Conservation (phyloP, 495 filamentous ascomycete species). For the Pyrenula massariospora region DNA sequence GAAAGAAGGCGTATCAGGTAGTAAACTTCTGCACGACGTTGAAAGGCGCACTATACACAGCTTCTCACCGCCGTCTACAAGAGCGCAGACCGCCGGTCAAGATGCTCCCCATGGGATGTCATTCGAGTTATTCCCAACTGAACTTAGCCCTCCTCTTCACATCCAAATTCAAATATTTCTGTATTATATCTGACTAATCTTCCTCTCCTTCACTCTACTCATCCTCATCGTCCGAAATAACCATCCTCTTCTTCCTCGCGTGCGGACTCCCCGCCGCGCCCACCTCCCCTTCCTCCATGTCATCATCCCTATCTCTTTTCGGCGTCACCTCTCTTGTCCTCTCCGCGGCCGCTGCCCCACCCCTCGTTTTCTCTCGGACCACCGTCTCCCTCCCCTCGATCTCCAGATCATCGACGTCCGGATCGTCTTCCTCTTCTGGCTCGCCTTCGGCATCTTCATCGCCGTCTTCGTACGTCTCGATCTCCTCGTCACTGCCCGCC, state of each 20-base stretch:
- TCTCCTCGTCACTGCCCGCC: slow-evolving; percentile 62
- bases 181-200: too few relatives aligned
- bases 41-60: too few relatives aligned
- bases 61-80: too few relatives aligned
- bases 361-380: neutral
- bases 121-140: too few relatives aligned
- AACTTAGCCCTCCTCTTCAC: too few relatives aligned
- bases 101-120: too few relatives aligned
- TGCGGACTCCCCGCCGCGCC: neutral
- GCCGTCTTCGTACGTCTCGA: slow-evolving; percentile 43
- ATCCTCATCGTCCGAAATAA: slow-evolving; percentile 1
- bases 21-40: too few relatives aligned
- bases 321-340: neutral
- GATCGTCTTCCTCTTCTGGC: slow-evolving; percentile 46
- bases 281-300: neutral
- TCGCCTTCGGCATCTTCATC: slow-evolving; percentile 54
- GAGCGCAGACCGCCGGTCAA: too few relatives aligned
- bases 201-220: neutral
- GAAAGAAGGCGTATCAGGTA: too few relatives aligned
- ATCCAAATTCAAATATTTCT: too few relatives aligned
- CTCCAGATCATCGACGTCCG: slow-evolving; percentile 44
- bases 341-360: neutral
- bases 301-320: neutral
- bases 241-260: slow-evolving; percentile 1
- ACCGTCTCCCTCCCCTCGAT: slow-evolving; percentile 29